Conservation (phyloP, 148 eudicot species). For the Fagopyrum esculentum region DNA sequence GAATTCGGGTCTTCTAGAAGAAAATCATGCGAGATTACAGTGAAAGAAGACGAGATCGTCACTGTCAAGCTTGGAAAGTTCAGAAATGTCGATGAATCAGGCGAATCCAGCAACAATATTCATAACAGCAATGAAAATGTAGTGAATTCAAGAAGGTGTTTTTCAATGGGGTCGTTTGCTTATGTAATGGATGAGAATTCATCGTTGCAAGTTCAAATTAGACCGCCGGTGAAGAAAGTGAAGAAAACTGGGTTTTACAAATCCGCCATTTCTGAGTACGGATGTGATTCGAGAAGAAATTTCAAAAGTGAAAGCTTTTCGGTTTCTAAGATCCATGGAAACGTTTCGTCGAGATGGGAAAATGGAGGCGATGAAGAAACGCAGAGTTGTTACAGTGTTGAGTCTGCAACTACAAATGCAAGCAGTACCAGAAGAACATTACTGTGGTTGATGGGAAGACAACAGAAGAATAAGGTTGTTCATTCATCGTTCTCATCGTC, state of each 20-base stretch:
- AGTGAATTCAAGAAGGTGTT: conserved; percentile 67
- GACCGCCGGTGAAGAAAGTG: conserved; percentile 44
- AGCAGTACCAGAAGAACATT: conserved; percentile 60
- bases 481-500: conserved; percentile 43
- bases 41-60: conserved; percentile 42
- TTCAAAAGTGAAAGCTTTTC: conserved; percentile 68
- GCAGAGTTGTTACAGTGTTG: conserved; percentile 52
- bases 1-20: conserved; percentile 17
- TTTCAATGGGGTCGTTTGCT: conserved; percentile 92
- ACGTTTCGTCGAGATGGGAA: conserved; percentile 22
- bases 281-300: conserved; percentile 56
- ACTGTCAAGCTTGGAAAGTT: conserved; percentile 75
- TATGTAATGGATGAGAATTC: conserved; percentile 77
- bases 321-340: conserved; percentile 46
- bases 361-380: conserved; percentile 49
- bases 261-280: conserved; percentile 71
- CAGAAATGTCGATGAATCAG: conserved; percentile 49
- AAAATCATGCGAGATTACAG: background rate
- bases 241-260: conserved; percentile 33
- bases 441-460: conserved; percentile 76
- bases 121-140: conserved; percentile 1
- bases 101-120: conserved; percentile 25
- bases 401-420: conserved; percentile 18
- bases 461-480: conserved; percentile 46
- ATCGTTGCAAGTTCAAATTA: conserved; percentile 62